Conservation (phyloP, 2,329 filamentous ascomycete genomes). For the Emericellopsis atlantica region DNA sequence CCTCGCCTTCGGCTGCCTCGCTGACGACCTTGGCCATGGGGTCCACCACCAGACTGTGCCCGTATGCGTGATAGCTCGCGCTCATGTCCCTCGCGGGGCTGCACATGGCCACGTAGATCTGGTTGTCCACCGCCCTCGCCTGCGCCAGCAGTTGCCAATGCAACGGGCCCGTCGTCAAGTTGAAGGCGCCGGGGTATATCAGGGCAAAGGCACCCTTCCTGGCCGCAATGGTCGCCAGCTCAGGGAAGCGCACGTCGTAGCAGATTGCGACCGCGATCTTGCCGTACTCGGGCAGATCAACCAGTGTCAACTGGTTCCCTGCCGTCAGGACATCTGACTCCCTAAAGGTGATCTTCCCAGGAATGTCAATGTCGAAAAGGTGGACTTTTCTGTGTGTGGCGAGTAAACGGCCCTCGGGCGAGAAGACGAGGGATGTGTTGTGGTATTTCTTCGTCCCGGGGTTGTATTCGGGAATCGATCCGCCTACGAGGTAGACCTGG, state of each 20-base stretch:
- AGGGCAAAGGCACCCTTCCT: slow-evolving; percentile 77
- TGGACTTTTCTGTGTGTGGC: slow-evolving; percentile 87
- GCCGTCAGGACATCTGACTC: slow-evolving; percentile 83
- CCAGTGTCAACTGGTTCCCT: slow-evolving; percentile 72
- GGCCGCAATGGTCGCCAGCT: slow-evolving; percentile 80
- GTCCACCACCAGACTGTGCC: slow-evolving; percentile 80
- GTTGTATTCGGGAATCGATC: slow-evolving; percentile 80
- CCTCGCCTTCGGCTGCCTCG: slow-evolving; percentile 68
- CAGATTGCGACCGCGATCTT: slow-evolving; percentile 84
- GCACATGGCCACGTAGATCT: slow-evolving; percentile 87
- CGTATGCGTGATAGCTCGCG: slow-evolving; percentile 79
- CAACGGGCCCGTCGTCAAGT: slow-evolving; percentile 79
- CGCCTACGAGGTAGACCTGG: slow-evolving; percentile 65
- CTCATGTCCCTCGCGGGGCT: slow-evolving; percentile 72
- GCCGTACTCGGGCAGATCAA: slow-evolving; percentile 82
- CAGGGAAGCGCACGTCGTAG: slow-evolving; percentile 95
- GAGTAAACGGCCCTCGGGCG: slow-evolving; percentile 65
- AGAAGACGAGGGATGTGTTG: slow-evolving; percentile 83
- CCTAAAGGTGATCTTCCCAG: slow-evolving; percentile 81
- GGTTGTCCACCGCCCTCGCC: slow-evolving; percentile 82
- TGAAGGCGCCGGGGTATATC: slow-evolving; percentile 94
- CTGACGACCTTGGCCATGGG: slow-evolving; percentile 74
- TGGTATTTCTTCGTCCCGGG: slow-evolving; percentile 52
- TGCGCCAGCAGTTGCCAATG: slow-evolving; percentile 82
- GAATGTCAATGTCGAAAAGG: slow-evolving; percentile 96